phyloP scores from a whole-genome alignment of 2,329 filamentous ascomycete species.

The Verticillium zaregamsianum region DNA sequence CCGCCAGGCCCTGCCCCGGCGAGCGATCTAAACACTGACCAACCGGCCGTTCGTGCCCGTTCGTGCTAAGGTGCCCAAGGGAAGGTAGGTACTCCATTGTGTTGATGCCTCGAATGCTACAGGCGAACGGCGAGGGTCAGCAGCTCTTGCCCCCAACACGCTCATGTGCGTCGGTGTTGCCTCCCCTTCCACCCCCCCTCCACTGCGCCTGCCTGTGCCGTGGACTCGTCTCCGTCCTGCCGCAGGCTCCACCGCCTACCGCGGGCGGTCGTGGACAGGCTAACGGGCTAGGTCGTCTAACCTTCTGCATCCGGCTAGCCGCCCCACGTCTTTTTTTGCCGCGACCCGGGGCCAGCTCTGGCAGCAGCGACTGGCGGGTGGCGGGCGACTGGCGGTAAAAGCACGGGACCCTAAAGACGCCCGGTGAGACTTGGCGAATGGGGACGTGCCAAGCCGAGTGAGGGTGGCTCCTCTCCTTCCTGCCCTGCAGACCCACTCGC shows the following conservation, averaged over 20 bases:
- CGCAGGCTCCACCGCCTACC: neutral
- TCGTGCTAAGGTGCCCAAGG: too few relatives aligned
- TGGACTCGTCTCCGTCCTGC: neutral
- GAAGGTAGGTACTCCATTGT: too few relatives aligned
- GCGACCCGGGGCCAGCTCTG: neutral
- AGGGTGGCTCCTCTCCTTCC: neutral
- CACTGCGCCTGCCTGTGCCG: neutral
- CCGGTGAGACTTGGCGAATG: neutral
- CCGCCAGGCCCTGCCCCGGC: neutral
- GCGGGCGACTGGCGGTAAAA: neutral
- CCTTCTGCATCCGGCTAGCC: neutral
- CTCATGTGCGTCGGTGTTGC: neutral
- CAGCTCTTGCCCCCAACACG: neutral
- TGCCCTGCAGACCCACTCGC: neutral
- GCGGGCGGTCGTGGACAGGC: neutral
- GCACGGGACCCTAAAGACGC: neutral
- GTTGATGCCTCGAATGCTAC: too few relatives aligned
- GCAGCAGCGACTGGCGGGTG: neutral
- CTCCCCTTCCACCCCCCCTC: neutral
- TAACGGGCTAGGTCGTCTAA: neutral
- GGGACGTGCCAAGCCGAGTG: neutral
- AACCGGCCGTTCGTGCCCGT: neutral
- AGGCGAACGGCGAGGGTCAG: too few relatives aligned
- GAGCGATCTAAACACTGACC: neutral
- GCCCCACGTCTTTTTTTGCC: neutral